Conservation (phyloP, 2,329 filamentous ascomycete genomes). For the Paracamarosporium sp. region DNA sequence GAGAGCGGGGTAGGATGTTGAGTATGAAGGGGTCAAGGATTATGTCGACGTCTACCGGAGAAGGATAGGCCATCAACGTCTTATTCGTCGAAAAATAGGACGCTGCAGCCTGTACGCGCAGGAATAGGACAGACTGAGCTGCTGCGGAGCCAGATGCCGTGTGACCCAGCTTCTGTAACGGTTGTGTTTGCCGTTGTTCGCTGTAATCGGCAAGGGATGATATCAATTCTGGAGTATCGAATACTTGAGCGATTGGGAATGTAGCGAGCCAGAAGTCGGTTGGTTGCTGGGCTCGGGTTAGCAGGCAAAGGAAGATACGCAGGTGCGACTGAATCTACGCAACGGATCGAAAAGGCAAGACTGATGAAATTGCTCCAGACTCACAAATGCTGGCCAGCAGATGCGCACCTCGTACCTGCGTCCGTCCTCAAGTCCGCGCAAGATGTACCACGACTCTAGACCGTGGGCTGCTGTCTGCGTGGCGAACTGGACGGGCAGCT, state of each 20-base stretch:
- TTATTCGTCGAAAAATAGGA: conserved; percentile 82
- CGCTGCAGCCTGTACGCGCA: conserved; percentile 77
- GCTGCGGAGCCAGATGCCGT: conserved; percentile 10
- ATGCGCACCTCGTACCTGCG: conserved; percentile 89
- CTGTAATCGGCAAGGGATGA: conserved; percentile 70
- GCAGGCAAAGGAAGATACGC: conserved; percentile 13
- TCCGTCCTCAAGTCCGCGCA: conserved; percentile 72
- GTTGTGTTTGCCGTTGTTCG: conserved; percentile 52
- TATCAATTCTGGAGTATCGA: conserved; percentile 67
- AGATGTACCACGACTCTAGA: conserved; percentile 76
- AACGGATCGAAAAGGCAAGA: background rate
- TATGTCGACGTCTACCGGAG: conserved; percentile 77
- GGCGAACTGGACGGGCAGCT: conserved; percentile 73
- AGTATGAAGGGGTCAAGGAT: conserved; percentile 86
- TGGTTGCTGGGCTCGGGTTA: conserved; percentile 71
- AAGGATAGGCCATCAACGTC: conserved; percentile 76
- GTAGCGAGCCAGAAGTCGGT: conserved; percentile 77
- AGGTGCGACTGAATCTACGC: background rate
- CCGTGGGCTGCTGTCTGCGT: conserved; percentile 61
- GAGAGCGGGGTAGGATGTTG: conserved; percentile 79
- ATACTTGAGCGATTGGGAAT: conserved; percentile 66
- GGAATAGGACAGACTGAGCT: conserved; percentile 66
- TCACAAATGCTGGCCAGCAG: conserved; percentile 91
- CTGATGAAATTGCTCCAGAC: conserved; percentile 44
- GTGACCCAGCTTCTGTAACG: conserved; percentile 6